phyloP scores from a whole-genome alignment of 345 rosid genomes.

The Bruguiera gymnorhiza region DNA sequence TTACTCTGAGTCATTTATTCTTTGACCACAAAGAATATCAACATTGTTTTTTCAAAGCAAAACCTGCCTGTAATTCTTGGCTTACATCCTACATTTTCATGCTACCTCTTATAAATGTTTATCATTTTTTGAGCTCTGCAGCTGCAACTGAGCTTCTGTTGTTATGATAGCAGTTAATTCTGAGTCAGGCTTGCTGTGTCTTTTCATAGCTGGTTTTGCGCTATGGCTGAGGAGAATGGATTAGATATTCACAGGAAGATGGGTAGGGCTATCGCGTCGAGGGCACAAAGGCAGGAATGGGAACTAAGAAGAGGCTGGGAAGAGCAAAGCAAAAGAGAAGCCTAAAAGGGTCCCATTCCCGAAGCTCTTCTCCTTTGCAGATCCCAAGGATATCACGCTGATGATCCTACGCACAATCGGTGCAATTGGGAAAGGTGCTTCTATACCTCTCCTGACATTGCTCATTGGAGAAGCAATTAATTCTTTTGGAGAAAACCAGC shows the following conservation, averaged over 20 bases:
- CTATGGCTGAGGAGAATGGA: slow-evolving; percentile 5
- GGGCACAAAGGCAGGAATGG: background rate
- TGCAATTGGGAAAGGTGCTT: slow-evolving; percentile 28
- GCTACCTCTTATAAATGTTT: too few relatives aligned
- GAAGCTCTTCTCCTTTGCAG: slow-evolving; percentile 35
- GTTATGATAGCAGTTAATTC: too few relatives aligned
- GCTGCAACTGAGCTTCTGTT: too few relatives aligned
- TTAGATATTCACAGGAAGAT: background rate
- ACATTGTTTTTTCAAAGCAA: too few relatives aligned
- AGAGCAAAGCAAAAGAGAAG: slow-evolving; percentile 10
- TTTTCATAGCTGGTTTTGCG: too few relatives aligned
- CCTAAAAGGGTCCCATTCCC: slow-evolving; percentile 24
- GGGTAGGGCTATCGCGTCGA: background rate
- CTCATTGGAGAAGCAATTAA: slow-evolving; percentile 27
- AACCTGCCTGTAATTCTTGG: too few relatives aligned
- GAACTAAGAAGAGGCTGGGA: background rate
- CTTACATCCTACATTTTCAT: too few relatives aligned
- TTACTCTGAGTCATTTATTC: too few relatives aligned
- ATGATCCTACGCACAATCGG: slow-evolving; percentile 30
- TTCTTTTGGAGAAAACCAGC: slow-evolving; percentile 21
- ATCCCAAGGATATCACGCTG: slow-evolving; percentile 21
- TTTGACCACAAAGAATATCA: too few relatives aligned
- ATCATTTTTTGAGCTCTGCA: too few relatives aligned
- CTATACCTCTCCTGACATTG: slow-evolving; percentile 20
- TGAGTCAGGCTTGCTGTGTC: too few relatives aligned